phyloP scores from a whole-genome alignment of 2,329 filamentous ascomycete species.

The Trichoderma arundinaceum region DNA sequence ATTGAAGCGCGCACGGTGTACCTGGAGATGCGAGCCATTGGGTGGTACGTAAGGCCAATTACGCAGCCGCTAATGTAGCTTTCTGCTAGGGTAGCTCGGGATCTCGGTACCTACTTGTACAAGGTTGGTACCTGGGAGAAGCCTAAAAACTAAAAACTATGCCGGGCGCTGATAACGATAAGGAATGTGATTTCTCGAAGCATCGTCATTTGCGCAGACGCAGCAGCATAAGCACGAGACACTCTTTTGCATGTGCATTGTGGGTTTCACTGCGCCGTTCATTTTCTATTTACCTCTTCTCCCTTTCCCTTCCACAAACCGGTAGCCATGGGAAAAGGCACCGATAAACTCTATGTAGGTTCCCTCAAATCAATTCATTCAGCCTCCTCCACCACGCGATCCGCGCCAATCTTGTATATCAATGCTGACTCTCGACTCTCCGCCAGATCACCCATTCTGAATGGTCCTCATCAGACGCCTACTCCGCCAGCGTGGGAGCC shows the following conservation, averaged over 20 bases:
- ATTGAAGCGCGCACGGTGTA: slow-evolving; percentile 29
- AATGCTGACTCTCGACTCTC: background rate
- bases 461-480: slow-evolving; percentile 91
- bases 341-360: slow-evolving; percentile 53
- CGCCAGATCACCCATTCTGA: slow-evolving; percentile 88
- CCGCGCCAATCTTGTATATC: background rate
- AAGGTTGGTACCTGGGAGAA: background rate
- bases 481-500: slow-evolving; percentile 77
- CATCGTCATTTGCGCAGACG: slow-evolving; percentile 14
- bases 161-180: slow-evolving; percentile 30
- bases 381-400: slow-evolving; percentile 5
- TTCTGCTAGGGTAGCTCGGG: background rate
- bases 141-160: too few species aligned
- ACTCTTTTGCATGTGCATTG: background rate
- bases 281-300: background rate
- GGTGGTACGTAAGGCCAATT: slow-evolving; percentile 31
- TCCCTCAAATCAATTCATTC: background rate
- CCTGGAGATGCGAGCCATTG: slow-evolving; percentile 18
- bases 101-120: slow-evolving; percentile 8
- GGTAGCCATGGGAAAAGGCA: slow-evolving; percentile 50
- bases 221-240: background rate
- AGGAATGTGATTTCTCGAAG: slow-evolving; percentile 18
- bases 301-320: background rate
- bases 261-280: background rate
- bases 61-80: slow-evolving; percentile 21